Base-by-base conservation (phyloP, 202 grass and related monocot species). In the Zoysia matrella region DNA sequence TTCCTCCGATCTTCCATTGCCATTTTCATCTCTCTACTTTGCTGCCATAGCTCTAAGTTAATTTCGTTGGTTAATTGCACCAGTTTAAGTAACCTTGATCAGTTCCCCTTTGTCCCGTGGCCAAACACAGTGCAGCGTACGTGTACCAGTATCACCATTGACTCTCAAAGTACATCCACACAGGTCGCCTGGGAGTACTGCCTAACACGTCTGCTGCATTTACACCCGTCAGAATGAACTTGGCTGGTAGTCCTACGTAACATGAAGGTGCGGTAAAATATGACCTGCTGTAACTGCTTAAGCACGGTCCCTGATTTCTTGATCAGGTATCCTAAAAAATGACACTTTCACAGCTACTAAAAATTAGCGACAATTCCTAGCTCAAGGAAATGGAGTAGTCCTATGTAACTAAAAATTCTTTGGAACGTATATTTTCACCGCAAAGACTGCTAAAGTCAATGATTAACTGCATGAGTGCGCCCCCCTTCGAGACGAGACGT, bases 161-260 rank as follows among this genome's bases (percentile, higher is more conserved):
- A 79, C 83, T 85, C 73, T 54, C 30, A 36, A 89, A 79, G 79
- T 82, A 86, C 88, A 78, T 13, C 79, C 69, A 43, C 12, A 47
- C 80, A 42, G 82, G 78, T 62, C 69, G 72, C 74, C 67, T 65
- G 30, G 30, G 30, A 36, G 30, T 36, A 6, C 58, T 13, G 51
- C 48, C 55, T 71, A 42, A 4, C n/a, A 7, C 79, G 9, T 54
- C 49, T 49, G 65, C 73, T 18, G 53, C 78, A 75, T 62, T 81
- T 74, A 74, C 47, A 0, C 48, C 40, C 30, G 7, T 50, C 52
- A 36, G 30, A 36, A 36, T 69, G 63, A 30, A 22, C 53, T 30
- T 43, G 1, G 66, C 67, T 71, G 12, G 7, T 30, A 58, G 5
- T 58, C 45, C 45, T 5, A 46, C 4, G 30, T 36, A 36, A 36